Evolutionary conservation across 805 yeast genomes (phyloP).

Genomic region (Priceomyces medius): DNA sequence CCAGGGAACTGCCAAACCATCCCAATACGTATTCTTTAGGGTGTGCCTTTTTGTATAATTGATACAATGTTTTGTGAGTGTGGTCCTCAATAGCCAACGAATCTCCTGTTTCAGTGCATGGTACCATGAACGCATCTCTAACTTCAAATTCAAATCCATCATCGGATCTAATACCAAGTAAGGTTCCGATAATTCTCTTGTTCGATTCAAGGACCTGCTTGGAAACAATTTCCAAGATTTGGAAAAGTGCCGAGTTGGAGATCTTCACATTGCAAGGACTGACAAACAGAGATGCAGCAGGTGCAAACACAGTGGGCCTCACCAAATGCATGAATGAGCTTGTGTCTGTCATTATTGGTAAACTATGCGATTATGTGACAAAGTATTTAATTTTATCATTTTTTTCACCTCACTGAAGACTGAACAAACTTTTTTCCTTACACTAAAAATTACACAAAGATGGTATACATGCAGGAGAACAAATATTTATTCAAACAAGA

Average conservation of each 20-base stretch:
- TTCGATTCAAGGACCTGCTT: slow-evolving; percentile 40
- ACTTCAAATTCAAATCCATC: slow-evolving; percentile 76
- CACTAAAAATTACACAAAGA: slow-evolving; percentile 5
- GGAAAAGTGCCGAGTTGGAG: slow-evolving; percentile 71
- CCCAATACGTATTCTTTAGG: slow-evolving; percentile 80
- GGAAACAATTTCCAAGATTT: slow-evolving; percentile 71
- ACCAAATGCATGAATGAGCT: slow-evolving; percentile 43
- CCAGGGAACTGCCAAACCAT: slow-evolving; percentile 70
- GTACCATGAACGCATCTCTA: slow-evolving; percentile 76
- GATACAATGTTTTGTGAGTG: slow-evolving; percentile 67
- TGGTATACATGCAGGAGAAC: background rate
- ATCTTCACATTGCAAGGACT: slow-evolving; percentile 56
- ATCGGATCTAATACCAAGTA: slow-evolving; percentile 78
- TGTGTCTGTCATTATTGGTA: slow-evolving; percentile 19
- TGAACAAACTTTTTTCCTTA: slow-evolving; percentile 3
- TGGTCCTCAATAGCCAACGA: slow-evolving; percentile 76
- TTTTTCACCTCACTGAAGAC: slow-evolving; percentile 2
- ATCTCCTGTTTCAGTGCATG: slow-evolving; percentile 71
- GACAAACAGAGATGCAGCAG: slow-evolving; percentile 42
- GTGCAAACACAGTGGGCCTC: slow-evolving; percentile 56
- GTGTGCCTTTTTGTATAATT: slow-evolving; percentile 71
- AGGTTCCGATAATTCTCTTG: slow-evolving; percentile 74
- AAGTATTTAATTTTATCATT: background rate
- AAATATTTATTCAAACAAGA: background rate
- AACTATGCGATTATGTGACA: background rate